A percentile compares a stretch with the other conserved stretches of the same genome.
phyloP scores from a whole-genome alignment of 345 rosid genomes.

The Populus pruinosa region DNA sequence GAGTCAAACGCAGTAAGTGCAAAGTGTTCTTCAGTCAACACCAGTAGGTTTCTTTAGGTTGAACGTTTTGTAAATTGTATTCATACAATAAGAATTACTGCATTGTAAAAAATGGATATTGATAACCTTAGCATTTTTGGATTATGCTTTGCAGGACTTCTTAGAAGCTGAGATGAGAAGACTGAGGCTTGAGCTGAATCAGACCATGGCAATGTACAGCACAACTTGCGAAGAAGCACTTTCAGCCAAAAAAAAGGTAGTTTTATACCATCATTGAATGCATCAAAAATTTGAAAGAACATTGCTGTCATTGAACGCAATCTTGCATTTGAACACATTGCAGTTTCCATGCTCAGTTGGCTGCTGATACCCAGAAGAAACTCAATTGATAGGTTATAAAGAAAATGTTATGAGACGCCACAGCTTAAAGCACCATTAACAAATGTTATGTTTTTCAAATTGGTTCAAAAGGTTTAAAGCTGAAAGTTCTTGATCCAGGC shows the following conservation, averaged over 20 bases:
- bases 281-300: not conserved
- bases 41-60: not conserved
- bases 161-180: slow-evolving; percentile 86
- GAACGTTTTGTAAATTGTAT: not conserved
- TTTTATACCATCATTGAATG: not conserved
- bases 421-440: not conserved
- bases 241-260: slow-evolving; percentile 65
- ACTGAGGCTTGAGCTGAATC: slow-evolving; percentile 78
- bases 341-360: not conserved
- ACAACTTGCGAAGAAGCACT: slow-evolving; percentile 91
- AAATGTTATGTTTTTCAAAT: not conserved
- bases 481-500: slow-evolving; percentile 42
- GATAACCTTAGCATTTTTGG: not conserved
- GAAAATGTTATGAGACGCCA: not conserved
- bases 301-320: not conserved
- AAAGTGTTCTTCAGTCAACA: not conserved
- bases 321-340: not conserved
- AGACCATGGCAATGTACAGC: slow-evolving; percentile 89
- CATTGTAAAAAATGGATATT: not conserved
- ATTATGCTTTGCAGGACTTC: slow-evolving; percentile 43
- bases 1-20: slow-evolving; percentile 38
- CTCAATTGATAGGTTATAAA: not conserved
- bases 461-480: not conserved
- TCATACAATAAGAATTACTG: not conserved
- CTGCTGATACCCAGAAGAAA: not conserved